Evolutionary conservation across 306 rosid species (phyloP), one percentile per base, ranked within the genome.

Genomic region (Vigna angularis): DNA sequence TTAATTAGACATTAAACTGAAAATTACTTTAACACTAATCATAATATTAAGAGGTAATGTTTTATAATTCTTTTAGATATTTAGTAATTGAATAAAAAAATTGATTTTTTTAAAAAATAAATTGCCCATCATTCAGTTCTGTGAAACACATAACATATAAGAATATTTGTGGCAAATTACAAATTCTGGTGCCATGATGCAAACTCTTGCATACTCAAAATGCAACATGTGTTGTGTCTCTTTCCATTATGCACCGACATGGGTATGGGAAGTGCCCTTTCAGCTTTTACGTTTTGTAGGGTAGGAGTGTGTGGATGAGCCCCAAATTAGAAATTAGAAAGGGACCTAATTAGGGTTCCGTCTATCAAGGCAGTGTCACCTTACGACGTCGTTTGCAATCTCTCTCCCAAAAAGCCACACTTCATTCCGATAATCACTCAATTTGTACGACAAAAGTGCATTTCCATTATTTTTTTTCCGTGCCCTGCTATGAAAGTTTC

Each of bases 351-450:
- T 10, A 44, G 62, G 45, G 13, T 50, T 77, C 79, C 83, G 80
- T 32, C 10, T 8, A 18, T 77, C 77, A 77, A 66, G 85, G 78
- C 61, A 72, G 42, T 76, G 82, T 76, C 79, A 76, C 34, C 48
- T 2, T 4, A 42, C 64, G 66, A 9, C 58, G 52, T 50, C 73
- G 44, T 68, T 42, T 70, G 7, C 66, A 67, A 70, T 13, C 32
- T 26, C 65, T 75, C 10, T 42, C 57, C 0, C 34, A 30, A 20
- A 68, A 66, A 42, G 20, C 10, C 30, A 18, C 14, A 57, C 64
- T 40, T 70, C 64, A 3, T 61, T 58, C 81, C 79, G 59, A 26
- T 48, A 36, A 75, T 20, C 4, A 63, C 57, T 75, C 59, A 68
- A 40, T 75, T 81, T 40, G 26, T 1, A 30, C 74, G 64, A 4